These are phyloP conservation scores for Persicaria tinctoria DNA, from an alignment of 148 eudicot genomes.

Conservation along the genomic window DNA sequence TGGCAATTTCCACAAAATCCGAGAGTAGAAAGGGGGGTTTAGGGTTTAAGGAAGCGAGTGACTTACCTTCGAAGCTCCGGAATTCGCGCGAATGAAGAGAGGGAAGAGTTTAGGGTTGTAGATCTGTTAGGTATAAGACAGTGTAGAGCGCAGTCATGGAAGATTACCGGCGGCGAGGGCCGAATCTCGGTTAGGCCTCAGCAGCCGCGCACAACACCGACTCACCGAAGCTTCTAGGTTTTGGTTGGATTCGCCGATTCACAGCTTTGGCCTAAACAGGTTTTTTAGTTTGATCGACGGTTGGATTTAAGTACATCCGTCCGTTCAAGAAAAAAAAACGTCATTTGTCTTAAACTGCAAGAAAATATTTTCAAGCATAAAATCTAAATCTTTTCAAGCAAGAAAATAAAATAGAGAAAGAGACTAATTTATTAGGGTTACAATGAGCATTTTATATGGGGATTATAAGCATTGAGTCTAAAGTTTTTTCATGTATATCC, in stretches of 20 bases:
- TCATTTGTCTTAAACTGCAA: no score
- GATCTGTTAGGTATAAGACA: neutral
- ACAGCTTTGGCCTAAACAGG: no score
- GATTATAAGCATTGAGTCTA: no score
- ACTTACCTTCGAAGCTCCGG: neutral
- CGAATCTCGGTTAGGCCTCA: neutral
- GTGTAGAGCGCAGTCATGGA: neutral
- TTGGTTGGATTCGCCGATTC: neutral
- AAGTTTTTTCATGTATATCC: no score
- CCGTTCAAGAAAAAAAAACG: no score
- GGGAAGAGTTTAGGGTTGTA: neutral
- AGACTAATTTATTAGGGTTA: no score
- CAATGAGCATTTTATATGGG: no score
- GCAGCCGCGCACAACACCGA: neutral
- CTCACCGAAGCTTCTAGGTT: neutral
- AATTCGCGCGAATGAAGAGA: neutral
- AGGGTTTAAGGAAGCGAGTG: conserved; percentile 6
- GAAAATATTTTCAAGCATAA: no score
- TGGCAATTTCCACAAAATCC: neutral
- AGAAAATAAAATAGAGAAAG: no score
- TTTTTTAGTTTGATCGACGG: no score
- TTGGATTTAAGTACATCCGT: no score
- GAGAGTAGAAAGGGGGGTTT: neutral
- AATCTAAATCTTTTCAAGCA: no score
- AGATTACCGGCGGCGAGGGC: neutral